Percentiles rank a stretch among this genome's conserved stretches.
These are phyloP conservation scores for Biscogniauxia marginata DNA, from an alignment of 2,329 filamentous ascomycete species.

Conservation along the genomic window DNA sequence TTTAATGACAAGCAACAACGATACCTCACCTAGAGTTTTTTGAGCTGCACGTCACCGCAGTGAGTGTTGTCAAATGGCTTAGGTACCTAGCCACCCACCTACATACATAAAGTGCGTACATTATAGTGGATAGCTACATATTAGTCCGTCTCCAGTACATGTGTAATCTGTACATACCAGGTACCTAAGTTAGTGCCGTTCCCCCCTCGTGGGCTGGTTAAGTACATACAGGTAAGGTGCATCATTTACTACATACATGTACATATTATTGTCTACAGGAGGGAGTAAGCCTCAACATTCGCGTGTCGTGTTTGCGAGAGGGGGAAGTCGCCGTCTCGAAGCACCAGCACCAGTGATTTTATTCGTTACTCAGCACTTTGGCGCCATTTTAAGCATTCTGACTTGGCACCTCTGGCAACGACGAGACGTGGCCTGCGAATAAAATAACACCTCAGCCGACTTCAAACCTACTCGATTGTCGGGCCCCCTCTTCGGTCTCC, in stretches of 20 bases:
- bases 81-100: neutral
- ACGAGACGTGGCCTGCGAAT: no score
- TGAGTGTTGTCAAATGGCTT: no score
- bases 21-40: neutral
- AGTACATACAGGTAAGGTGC: no score
- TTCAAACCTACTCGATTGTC: no score
- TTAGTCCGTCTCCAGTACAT: no score
- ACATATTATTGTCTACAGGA: no score
- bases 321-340: neutral
- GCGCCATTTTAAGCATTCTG: neutral
- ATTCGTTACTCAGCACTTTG: neutral
- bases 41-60: neutral
- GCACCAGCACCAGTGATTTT: neutral
- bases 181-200: no score
- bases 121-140: neutral
- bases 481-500: neutral
- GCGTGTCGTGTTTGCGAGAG: neutral
- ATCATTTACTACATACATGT: no score
- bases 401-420: neutral
- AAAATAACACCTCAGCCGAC: no score
- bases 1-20: neutral
- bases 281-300: no score
- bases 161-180: no score
- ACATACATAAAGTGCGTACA: neutral
- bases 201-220: no score